Conservation (phyloP, 2,329 filamentous ascomycete genomes). For the Pseudogymnoascus sp. region DNA sequence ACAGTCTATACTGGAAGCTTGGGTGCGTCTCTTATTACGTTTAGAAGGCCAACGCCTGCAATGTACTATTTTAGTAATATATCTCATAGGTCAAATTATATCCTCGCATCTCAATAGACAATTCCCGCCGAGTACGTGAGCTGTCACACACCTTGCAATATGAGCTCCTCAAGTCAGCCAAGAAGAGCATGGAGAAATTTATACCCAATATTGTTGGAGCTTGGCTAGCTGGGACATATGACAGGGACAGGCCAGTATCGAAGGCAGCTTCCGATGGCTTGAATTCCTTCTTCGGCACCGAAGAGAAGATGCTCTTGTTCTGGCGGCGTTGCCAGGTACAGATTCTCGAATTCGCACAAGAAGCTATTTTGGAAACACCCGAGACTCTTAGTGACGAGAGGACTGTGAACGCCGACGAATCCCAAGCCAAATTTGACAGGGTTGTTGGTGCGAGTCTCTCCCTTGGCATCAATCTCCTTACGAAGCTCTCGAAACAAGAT, state of each 20-base stretch:
- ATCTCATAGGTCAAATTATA: constrained; percentile 66
- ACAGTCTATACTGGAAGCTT: constrained; percentile 76
- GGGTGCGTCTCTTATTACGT: constrained; percentile 49
- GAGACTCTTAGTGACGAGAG: constrained; percentile 84
- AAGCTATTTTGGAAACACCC: constrained; percentile 71
- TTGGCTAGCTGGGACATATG: constrained; percentile 88
- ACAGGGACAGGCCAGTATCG: constrained; percentile 69
- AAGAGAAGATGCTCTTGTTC: constrained; percentile 68
- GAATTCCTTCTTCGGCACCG: constrained; percentile 63
- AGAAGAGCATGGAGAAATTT: constrained; percentile 75
- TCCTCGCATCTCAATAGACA: constrained; percentile 83
- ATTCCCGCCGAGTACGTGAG: constrained; percentile 78
- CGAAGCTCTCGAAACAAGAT: constrained; percentile 41
- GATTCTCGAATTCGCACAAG: constrained; percentile 73
- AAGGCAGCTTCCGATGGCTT: constrained; percentile 72
- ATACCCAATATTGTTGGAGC: constrained; percentile 70
- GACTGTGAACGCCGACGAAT: constrained; percentile 74
- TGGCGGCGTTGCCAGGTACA: constrained; percentile 74
- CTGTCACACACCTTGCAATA: constrained; percentile 68
- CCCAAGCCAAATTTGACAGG: constrained; percentile 74
- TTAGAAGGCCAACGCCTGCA: constrained; percentile 10
- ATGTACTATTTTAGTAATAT: constrained; percentile 32
- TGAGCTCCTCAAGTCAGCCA: constrained; percentile 50
- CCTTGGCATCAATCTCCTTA: constrained; percentile 44
- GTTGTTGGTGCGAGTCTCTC: constrained; percentile 53